Conservation (phyloP, 805 yeast species). For the Wickerhamomyces canadensis region DNA sequence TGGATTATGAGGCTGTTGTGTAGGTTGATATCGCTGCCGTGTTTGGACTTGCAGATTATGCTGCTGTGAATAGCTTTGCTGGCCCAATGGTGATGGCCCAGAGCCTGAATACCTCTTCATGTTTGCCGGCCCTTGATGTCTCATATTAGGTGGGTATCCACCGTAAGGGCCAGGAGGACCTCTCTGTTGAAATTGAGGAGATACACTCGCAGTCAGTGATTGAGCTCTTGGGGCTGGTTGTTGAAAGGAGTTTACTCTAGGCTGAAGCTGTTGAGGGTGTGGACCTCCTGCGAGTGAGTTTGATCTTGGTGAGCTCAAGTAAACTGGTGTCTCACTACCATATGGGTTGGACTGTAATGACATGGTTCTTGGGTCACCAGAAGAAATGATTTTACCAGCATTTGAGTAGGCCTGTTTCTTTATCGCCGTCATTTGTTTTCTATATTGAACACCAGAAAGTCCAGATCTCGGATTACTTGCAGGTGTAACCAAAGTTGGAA, state of each 20-base stretch:
- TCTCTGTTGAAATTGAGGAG: slow-evolving; percentile 4
- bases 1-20: not conserved
- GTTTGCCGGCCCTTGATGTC: not conserved
- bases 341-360: slow-evolving; percentile 27
- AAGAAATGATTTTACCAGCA: slow-evolving; percentile 39
- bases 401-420: slow-evolving; percentile 50
- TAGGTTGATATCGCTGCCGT: too few relatives aligned
- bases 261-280: slow-evolving; percentile 14
- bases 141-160: not conserved
- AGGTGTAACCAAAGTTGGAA: slow-evolving; percentile 55
- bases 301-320: slow-evolving; percentile 22
- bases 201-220: slow-evolving; percentile 19
- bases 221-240: slow-evolving; percentile 14
- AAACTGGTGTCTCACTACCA: not conserved
- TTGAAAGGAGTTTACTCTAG: slow-evolving; percentile 15
- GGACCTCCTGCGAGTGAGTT: slow-evolving; percentile 35
- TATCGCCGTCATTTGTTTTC: slow-evolving; percentile 64
- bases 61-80: too few relatives aligned
- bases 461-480: slow-evolving; percentile 22
- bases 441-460: slow-evolving; percentile 55
- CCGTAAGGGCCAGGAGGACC: not conserved
- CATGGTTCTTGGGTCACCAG: slow-evolving; percentile 40
- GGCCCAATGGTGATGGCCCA: slow-evolving; percentile 16
- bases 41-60: too few relatives aligned
- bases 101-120: slow-evolving; percentile 14